phyloP scores from a whole-genome alignment of 2,329 filamentous ascomycete genomes.

The Arachnomyces sp. region DNA sequence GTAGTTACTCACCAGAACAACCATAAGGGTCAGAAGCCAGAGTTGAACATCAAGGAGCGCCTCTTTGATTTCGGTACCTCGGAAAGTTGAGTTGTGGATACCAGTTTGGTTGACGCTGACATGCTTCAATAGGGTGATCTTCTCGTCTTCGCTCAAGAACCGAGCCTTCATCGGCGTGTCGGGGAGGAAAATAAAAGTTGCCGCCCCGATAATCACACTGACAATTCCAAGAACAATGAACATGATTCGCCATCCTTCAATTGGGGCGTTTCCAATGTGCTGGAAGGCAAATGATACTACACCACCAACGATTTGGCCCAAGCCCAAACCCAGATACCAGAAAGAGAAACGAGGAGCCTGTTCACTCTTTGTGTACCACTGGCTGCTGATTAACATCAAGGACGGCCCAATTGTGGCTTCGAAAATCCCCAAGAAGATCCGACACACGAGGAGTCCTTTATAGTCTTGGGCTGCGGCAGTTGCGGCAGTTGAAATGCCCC shows the following conservation, averaged over 20 bases:
- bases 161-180: slow-evolving; percentile 43
- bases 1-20: slow-evolving; percentile 15
- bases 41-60: slow-evolving; percentile 35
- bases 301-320: slow-evolving; percentile 49
- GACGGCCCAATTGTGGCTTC: slow-evolving; percentile 54
- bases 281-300: slow-evolving; percentile 34
- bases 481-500: slow-evolving; percentile 49
- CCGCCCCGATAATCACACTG: slow-evolving; percentile 37
- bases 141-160: slow-evolving; percentile 14
- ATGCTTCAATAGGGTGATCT: slow-evolving; percentile 10
- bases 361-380: slow-evolving; percentile 51
- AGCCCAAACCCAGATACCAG: slow-evolving; percentile 50
- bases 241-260: slow-evolving; percentile 45
- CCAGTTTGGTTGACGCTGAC: slow-evolving; percentile 35
- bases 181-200: slow-evolving; percentile 40
- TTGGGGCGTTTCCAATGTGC: slow-evolving; percentile 25
- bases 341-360: slow-evolving; percentile 48
- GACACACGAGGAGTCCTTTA: slow-evolving; percentile 45
- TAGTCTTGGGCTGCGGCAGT: slow-evolving; percentile 50
- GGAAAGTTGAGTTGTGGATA: slow-evolving; percentile 42
- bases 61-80: slow-evolving; percentile 38
- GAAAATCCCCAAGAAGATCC: slow-evolving; percentile 55
- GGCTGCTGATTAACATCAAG: slow-evolving; percentile 53
- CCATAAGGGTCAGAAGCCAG: slow-evolving; percentile 26
- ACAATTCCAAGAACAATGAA: slow-evolving; percentile 44